Percentiles rank a stretch among this genome's conserved stretches.
phyloP scores from a whole-genome alignment of 2,329 filamentous ascomycete species.

The Pezicula neosporulosa region DNA sequence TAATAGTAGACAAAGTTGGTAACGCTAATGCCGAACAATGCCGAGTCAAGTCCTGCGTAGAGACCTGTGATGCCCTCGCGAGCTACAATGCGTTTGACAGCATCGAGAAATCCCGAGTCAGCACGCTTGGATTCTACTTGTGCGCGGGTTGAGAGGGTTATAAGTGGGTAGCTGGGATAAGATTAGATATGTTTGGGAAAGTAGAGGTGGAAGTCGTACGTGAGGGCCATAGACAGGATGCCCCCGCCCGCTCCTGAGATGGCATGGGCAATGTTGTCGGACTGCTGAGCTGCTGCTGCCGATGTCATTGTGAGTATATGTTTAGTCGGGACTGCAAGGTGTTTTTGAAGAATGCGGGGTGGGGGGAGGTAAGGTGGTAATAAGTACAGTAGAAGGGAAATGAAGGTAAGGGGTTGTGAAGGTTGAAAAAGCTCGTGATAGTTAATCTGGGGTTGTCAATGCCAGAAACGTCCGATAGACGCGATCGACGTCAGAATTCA shows the following conservation, averaged over 20 bases:
- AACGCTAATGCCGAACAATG: conserved; percentile 94
- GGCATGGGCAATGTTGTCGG: conserved; percentile 95
- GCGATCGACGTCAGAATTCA: not conserved
- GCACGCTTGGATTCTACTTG: conserved; percentile 97
- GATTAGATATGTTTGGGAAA: not conserved
- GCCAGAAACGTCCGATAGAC: not conserved
- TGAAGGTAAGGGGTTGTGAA: not conserved
- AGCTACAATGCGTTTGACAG: conserved; percentile 81
- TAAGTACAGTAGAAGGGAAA: not conserved
- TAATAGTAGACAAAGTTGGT: conserved; percentile 99
- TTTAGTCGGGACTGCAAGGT: not conserved
- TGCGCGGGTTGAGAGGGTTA: conserved; percentile 94
- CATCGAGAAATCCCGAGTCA: conserved; percentile 77
- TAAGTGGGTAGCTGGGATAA: conserved; percentile 75
- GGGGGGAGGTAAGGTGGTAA: not conserved
- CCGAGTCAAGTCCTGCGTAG: conserved; percentile 90
- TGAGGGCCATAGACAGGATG: conserved; percentile 91
- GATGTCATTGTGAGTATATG: conserved; percentile 17
- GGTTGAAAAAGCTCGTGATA: not conserved
- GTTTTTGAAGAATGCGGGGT: not conserved
- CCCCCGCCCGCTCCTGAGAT: conserved; percentile 91
- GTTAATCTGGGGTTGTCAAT: conserved; percentile 1
- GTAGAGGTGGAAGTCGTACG: conserved; percentile 49
- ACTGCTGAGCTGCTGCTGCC: conserved; percentile 50
- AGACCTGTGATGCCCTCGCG: conserved; percentile 87